Percentiles rank a stretch among this genome's conserved stretches.
Conservation (phyloP, 2,329 filamentous ascomycete species). For the Colletotrichum horii region DNA sequence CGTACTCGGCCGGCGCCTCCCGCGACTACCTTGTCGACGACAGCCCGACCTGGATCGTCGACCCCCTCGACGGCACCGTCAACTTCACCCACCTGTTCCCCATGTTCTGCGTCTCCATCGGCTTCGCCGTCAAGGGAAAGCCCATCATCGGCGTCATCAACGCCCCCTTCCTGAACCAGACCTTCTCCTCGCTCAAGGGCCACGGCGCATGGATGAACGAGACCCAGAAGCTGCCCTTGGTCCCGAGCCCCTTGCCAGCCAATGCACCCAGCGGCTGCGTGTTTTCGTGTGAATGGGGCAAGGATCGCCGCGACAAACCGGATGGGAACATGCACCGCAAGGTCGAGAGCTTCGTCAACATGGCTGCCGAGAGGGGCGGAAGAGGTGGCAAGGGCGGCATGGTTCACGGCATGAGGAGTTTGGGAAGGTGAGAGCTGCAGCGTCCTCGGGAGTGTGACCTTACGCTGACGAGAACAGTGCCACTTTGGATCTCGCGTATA, state of each 20-base stretch:
- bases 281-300: slow-evolving; percentile 81
- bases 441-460: neutral
- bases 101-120: slow-evolving; percentile 83
- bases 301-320: slow-evolving; percentile 70
- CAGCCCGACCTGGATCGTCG: slow-evolving; percentile 75
- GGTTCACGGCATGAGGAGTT: slow-evolving; percentile 77
- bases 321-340: slow-evolving; percentile 75
- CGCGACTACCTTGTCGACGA: slow-evolving; percentile 70
- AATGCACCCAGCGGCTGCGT: slow-evolving; percentile 72
- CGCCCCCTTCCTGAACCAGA: slow-evolving; percentile 71
- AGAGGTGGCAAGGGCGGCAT: slow-evolving; percentile 73
- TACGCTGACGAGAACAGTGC: slow-evolving; percentile 50
- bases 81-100: slow-evolving; percentile 83
- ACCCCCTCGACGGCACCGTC: slow-evolving; percentile 80
- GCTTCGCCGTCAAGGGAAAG: slow-evolving; percentile 62
- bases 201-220: slow-evolving; percentile 74
- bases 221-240: slow-evolving; percentile 65
- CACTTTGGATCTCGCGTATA: slow-evolving; percentile 76
- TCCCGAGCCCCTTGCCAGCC: slow-evolving; percentile 65
- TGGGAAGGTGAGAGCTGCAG: slow-evolving; percentile 55
- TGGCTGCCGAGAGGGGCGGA: slow-evolving; percentile 71
- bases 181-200: slow-evolving; percentile 71
- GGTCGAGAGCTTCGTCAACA: slow-evolving; percentile 76
- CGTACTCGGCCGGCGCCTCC: slow-evolving; percentile 71
- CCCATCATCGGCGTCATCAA: slow-evolving; percentile 75